Base-by-base conservation (phyloP, 768 basidiomycete species). In the Lactifluus hygrophoroides region DNA sequence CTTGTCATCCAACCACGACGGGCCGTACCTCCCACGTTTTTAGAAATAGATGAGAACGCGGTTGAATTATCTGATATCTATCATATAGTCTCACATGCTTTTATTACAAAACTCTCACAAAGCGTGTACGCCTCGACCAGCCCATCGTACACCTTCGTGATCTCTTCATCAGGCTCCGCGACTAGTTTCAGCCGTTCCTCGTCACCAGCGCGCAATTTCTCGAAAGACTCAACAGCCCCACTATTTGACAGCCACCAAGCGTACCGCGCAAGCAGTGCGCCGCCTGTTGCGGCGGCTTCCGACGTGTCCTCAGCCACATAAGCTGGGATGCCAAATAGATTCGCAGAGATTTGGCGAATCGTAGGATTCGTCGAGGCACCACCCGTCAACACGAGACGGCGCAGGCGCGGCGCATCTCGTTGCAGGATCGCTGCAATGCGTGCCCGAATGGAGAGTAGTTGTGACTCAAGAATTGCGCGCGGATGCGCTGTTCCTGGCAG, bases 401-500 rank as follows among this genome's bases (percentile, higher is more conserved):
- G 80, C 44, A 90, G 73, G 17, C 76, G 79, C 3, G 74, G 71
- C 2, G 81, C 75, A 62, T 80, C 71, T 13, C 76, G 70, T 0
- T 85, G 83, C 7, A 90, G 73, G 65, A 92, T 88, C 8, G 80
- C 81, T 4, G 76, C 74, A 30, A 91, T 80, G 45, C 90, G 80
- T 17, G 84, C 82, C 50, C 80, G 78, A 71, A 93, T 90, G 21
- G 87, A 88, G 55, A 94, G 74, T 66, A 94, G 81, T 67, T 94
- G 91, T 0, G 88, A 88, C 69, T 92, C 89, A 57, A 94, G 73
- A 58, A 94, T 86, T 16, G 86, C 85, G 27, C 88, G 83, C 17
- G 88, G 80, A 66, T 90, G 85, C 1, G 79, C 74, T 16, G 69
- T 61, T 10, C 64, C 64, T 0, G 80, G 81, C 14, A 81, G 71